phyloP scores from a whole-genome alignment of 805 yeast genomes.

The Saccharomycopsis sp. region DNA sequence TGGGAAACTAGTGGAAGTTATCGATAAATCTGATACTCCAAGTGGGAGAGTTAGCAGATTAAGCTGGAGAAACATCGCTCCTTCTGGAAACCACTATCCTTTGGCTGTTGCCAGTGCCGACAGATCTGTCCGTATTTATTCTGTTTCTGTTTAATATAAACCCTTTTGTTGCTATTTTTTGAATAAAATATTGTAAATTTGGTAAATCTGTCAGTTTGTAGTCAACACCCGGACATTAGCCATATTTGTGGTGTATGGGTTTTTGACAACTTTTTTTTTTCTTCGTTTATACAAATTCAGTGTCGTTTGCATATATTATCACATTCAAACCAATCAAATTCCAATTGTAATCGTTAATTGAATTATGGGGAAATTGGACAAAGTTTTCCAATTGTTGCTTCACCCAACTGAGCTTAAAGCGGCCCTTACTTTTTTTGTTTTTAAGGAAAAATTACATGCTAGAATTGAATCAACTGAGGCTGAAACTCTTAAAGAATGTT shows the following conservation, averaged over 20 bases:
- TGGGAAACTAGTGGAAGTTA: conserved; percentile 23
- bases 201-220: too few species aligned
- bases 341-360: too few species aligned
- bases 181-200: too few species aligned
- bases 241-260: too few species aligned
- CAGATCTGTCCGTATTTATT: neutral
- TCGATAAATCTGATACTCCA: conserved; percentile 40
- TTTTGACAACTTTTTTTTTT: too few species aligned
- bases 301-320: too few species aligned
- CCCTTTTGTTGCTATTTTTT: too few species aligned
- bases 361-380: conserved; percentile 43
- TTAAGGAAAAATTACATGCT: conserved; percentile 46
- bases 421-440: conserved; percentile 48
- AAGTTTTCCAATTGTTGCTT: conserved; percentile 41
- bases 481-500: conserved; percentile 50
- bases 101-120: conserved; percentile 13
- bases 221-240: too few species aligned
- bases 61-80: conserved; percentile 34
- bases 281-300: too few species aligned
- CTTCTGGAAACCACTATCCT: neutral
- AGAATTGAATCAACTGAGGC: conserved; percentile 31
- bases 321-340: too few species aligned
- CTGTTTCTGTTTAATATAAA: too few species aligned
- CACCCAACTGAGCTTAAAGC: conserved; percentile 72
- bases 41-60: conserved; percentile 52